These are phyloP conservation scores for Suhomyces pyralidae DNA, from an alignment of 805 yeast species.

Conservation along the genomic window DNA sequence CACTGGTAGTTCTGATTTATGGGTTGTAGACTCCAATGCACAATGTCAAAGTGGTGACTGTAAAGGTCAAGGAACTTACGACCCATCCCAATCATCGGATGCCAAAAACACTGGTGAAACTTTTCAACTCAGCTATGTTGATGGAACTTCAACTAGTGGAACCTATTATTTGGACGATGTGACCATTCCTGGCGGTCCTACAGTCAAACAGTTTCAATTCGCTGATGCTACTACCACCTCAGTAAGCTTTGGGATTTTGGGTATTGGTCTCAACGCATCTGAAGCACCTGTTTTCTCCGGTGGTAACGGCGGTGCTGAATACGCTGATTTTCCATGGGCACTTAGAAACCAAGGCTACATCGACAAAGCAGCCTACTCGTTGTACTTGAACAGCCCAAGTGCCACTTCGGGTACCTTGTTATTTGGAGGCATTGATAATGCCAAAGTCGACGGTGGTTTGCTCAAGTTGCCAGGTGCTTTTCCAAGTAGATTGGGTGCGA, in stretches of 20 bases:
- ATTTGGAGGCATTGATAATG: conserved; percentile 21
- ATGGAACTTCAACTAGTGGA: background rate
- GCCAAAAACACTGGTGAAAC: background rate
- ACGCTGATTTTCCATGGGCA: conserved; percentile 9
- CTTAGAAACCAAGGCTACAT: conserved; percentile 11
- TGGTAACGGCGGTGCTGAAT: background rate
- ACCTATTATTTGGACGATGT: conserved; percentile 4
- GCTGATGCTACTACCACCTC: background rate
- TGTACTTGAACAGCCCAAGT: conserved; percentile 11
- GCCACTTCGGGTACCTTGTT: conserved; percentile 12
- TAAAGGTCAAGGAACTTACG: background rate
- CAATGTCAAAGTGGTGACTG: background rate
- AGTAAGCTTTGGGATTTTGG: background rate
- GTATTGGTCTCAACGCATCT: conserved; percentile 2
- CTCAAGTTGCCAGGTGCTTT: background rate
- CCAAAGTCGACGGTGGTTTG: conserved; percentile 8
- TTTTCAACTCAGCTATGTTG: background rate
- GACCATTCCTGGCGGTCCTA: conserved; percentile 2
- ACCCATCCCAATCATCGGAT: background rate
- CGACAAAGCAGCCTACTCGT: conserved; percentile 9
- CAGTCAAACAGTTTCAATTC: background rate
- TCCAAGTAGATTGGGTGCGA: conserved; percentile 1
- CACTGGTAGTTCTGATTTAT: conserved; percentile 1
- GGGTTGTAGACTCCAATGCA: background rate
- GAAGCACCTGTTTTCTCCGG: background rate